Conservation (phyloP, 2,329 filamentous ascomycete species). For the Venturia pyrina region DNA sequence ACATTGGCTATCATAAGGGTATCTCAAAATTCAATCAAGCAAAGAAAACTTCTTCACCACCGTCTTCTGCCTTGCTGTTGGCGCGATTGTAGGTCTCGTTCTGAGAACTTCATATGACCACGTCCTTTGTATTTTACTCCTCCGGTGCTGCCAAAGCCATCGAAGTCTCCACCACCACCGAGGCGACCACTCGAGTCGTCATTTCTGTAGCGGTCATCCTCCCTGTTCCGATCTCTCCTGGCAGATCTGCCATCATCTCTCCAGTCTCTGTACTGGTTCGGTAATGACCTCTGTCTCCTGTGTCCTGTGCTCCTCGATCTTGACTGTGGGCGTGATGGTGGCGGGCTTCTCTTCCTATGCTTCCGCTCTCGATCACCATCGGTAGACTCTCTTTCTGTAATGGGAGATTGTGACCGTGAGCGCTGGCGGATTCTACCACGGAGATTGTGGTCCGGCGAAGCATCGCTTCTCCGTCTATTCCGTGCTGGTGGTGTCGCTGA, state of each 20-base stretch:
- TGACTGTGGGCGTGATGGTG: slow-evolving; percentile 21
- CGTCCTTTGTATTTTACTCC: slow-evolving; percentile 11
- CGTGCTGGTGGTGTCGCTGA: slow-evolving; percentile 18
- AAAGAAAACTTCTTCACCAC: not conserved
- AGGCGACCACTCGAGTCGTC: not conserved
- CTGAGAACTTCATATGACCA: slow-evolving; percentile 11
- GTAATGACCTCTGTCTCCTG: slow-evolving; percentile 29
- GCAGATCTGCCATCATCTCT: slow-evolving; percentile 5
- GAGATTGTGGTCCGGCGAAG: slow-evolving; percentile 26
- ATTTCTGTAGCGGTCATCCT: not conserved
- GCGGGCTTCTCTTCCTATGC: slow-evolving; percentile 22
- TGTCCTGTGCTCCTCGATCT: slow-evolving; percentile 17
- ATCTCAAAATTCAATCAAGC: slow-evolving; percentile 1
- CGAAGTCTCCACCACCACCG: not conserved
- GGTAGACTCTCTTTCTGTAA: slow-evolving; percentile 18
- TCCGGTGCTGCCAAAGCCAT: not conserved
- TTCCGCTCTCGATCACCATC: slow-evolving; percentile 14
- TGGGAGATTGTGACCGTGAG: slow-evolving; percentile 17
- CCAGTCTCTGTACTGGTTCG: slow-evolving; percentile 21
- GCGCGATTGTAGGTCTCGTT: not conserved
- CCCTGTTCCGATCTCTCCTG: not conserved
- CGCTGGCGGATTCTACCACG: slow-evolving; percentile 23
- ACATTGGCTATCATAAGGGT: not conserved
- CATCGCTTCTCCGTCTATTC: slow-evolving; percentile 24
- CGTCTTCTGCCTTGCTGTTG: not conserved